Conservation (phyloP, 2,329 filamentous ascomycete species). For the Ophiocordyceps sinensis region DNA sequence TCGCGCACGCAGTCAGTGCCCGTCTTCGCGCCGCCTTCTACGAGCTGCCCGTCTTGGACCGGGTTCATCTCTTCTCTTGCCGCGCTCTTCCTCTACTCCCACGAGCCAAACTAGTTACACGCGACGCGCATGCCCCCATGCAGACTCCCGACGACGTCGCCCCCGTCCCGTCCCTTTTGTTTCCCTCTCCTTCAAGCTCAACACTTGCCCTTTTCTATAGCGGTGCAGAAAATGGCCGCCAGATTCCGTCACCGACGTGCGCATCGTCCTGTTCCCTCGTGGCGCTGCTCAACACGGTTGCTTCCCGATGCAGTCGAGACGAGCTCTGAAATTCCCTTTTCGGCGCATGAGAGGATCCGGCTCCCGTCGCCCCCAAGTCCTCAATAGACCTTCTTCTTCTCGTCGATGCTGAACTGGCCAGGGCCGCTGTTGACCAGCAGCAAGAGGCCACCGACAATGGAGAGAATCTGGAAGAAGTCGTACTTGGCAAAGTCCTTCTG, state of each 20-base stretch:
- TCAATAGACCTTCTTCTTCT: conserved; percentile 99
- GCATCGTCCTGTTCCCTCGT: no score
- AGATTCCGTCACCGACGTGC: no score
- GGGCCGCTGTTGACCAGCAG: conserved; percentile 98
- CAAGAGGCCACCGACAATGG: conserved; percentile 91
- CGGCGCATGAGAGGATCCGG: neutral
- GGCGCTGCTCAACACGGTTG: neutral
- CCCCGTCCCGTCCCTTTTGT: neutral
- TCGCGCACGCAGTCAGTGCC: no score
- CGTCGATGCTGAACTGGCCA: conserved; percentile 93
- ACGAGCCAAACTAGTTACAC: neutral
- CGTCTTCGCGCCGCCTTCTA: no score
- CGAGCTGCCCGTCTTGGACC: neutral
- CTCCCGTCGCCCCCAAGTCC: neutral
- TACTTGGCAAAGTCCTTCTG: conserved; percentile 99
- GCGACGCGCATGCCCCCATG: neutral
- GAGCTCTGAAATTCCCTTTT: neutral
- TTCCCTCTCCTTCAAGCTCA: neutral
- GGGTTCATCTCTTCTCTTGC: neutral
- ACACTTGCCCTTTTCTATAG: neutral
- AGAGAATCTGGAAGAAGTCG: conserved; percentile 99
- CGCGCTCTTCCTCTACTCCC: neutral
- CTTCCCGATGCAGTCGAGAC: neutral
- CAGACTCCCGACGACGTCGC: neutral
- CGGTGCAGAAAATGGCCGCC: neutral